Evolutionary conservation across 768 basidiomycete species (phyloP).

Genomic region (Pulveroboletus ravenelii): DNA sequence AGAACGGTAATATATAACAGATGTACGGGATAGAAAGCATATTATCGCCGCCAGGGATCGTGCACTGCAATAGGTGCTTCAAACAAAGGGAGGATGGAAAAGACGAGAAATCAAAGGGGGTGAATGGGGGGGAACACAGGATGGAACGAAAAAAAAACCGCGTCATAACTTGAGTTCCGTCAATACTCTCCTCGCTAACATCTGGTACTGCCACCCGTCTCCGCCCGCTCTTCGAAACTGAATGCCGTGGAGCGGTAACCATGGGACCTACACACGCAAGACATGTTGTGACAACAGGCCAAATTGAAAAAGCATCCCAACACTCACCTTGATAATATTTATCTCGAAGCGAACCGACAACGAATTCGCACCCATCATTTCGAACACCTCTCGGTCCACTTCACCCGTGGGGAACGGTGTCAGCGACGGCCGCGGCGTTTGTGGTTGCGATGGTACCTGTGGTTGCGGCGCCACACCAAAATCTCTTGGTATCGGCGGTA

Average conservation of each 20-base stretch:
- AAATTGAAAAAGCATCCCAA: not conserved
- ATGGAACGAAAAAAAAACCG: not conserved
- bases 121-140: not conserved
- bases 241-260: conserved; percentile 89
- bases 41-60: conserved; percentile 18
- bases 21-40: conserved; percentile 16
- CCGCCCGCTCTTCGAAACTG: conserved; percentile 90
- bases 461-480: conserved; percentile 36
- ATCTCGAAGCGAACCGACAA: conserved; percentile 95
- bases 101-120: not conserved
- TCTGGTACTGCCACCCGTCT: conserved; percentile 96
- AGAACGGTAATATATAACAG: conserved; percentile 18
- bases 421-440: conserved; percentile 36
- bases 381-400: conserved; percentile 64
- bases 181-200: conserved; percentile 83
- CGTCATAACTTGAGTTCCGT: conserved; percentile 81
- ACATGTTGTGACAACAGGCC: not conserved
- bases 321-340: conserved; percentile 88
- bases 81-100: not conserved
- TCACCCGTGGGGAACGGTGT: conserved; percentile 62
- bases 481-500: conserved; percentile 81
- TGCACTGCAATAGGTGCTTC: conserved; percentile 5
- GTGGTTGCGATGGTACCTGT: conserved; percentile 11
- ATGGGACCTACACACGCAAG: conserved; percentile 63
- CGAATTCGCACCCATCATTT: conserved; percentile 67